Evolutionary conservation across 345 rosid species (phyloP).

Genomic region (Euphorbia peplus): DNA sequence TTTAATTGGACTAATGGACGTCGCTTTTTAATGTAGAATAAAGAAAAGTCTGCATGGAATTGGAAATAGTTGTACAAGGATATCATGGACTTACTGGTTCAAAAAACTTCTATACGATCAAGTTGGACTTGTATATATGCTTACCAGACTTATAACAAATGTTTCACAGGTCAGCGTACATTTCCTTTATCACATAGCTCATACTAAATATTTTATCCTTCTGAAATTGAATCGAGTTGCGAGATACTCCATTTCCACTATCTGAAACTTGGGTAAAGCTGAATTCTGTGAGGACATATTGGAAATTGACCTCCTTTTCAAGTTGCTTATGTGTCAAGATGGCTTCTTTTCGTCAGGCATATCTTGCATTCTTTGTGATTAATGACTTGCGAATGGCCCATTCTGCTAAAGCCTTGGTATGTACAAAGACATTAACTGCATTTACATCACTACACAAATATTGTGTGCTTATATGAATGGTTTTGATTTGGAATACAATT

Average conservation of each 20-base stretch:
- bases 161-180: slow-evolving; percentile 77
- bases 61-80: slow-evolving; percentile 50
- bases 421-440: slow-evolving; percentile 18
- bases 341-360: slow-evolving; percentile 57
- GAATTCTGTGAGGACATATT: slow-evolving; percentile 2
- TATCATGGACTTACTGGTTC: slow-evolving; percentile 92
- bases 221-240: background rate
- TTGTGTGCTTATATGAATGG: background rate
- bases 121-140: slow-evolving; percentile 80
- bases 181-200: slow-evolving; percentile 4
- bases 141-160: slow-evolving; percentile 75
- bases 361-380: slow-evolving; percentile 91
- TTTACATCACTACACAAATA: background rate
- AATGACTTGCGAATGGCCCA: slow-evolving; percentile 75
- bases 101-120: slow-evolving; percentile 74
- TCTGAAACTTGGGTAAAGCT: background rate
- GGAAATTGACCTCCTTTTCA: background rate
- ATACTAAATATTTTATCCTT: background rate
- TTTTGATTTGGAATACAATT: slow-evolving; percentile 5
- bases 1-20: slow-evolving; percentile 8
- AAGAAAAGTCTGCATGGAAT: slow-evolving; percentile 36
- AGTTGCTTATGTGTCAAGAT: slow-evolving; percentile 19
- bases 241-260: background rate
- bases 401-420: slow-evolving; percentile 91
- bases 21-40: slow-evolving; percentile 36